Base-by-base conservation (phyloP, 2,329 filamentous ascomycete genomes). In the Grosmannia clavigera region DNA sequence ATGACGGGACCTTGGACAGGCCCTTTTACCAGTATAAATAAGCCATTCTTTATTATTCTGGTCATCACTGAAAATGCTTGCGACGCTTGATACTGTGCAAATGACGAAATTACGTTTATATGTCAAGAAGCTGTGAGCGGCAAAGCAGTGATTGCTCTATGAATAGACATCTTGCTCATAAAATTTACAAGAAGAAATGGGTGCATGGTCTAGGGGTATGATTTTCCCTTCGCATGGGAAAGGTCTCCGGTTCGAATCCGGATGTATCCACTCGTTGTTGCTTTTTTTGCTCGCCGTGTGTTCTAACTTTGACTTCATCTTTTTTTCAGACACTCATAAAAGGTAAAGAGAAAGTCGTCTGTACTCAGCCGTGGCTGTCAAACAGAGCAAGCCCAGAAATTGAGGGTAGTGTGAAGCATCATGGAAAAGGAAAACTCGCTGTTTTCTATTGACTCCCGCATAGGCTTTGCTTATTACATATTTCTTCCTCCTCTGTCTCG, bases 151-250 rank as follows among this genome's bases (percentile, higher is more conserved):
- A 4, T 1, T 6, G 38, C 2, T 40, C 12, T 5, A 16, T 40
- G 12, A 40, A 40, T 16, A 40, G 3, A 4, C 38, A 16, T 16
- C 10, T 14, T 40, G 16, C 14, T 12, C 12, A 16, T 3, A 3
- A 16, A 11, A 6, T 11, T 40, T 40, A 3, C 5, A 38, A 38
- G 35, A 31, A 31, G 31, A 5, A 31, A 31, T 31, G 53, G 53
- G 53, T 55, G 35, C 53, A 55, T 55, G 53, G 53, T 55, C 53
- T 55, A 55, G 53, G 53, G 53, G 53, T 55, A 55, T 55, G 53
- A 55, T 55, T 55, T 55, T 55, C 53, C 53, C 53, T 55, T 55
- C 53, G 53, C 53, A 55, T 55, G 53, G 52, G 52, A 55, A 55
- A 55, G 52, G 52, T 55, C 52, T 55, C 52, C 52, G 52, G 52